These are phyloP conservation scores for Larix sibirica DNA, from an alignment of 83 land plant genomes.

Conservation along the genomic window DNA sequence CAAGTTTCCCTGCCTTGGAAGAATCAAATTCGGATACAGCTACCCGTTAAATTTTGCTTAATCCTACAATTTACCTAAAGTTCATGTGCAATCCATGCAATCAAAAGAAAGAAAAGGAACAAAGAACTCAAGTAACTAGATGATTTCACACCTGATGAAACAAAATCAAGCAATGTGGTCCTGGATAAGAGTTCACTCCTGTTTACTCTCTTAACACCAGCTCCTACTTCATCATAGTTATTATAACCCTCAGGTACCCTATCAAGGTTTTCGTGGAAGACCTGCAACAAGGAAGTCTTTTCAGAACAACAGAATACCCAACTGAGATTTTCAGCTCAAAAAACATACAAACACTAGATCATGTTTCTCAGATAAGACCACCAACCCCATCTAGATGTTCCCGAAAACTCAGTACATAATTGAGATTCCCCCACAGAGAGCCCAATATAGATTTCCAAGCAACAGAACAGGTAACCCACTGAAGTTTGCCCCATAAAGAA, in stretches of 20 bases:
- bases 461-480: background rate
- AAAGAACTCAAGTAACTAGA: too few species aligned
- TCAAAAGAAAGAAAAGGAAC: background rate
- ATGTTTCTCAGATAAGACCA: background rate
- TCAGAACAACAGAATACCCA: background rate
- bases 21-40: background rate
- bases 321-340: background rate
- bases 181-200: background rate
- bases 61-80: background rate
- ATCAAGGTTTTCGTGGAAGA: background rate
- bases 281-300: background rate
- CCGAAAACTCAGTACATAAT: background rate
- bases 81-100: background rate
- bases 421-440: background rate
- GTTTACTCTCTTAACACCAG: constrained; percentile 6
- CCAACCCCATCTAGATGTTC: background rate
- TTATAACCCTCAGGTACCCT: background rate
- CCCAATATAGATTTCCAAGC: background rate
- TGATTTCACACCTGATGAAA: constrained; percentile 4
- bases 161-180: background rate
- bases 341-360: background rate
- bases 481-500: too few species aligned
- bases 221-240: background rate
- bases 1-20: background rate
- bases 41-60: background rate